These are phyloP conservation scores for Rosa chinensis DNA, from an alignment of 306 rosid species.

Conservation along the genomic window DNA sequence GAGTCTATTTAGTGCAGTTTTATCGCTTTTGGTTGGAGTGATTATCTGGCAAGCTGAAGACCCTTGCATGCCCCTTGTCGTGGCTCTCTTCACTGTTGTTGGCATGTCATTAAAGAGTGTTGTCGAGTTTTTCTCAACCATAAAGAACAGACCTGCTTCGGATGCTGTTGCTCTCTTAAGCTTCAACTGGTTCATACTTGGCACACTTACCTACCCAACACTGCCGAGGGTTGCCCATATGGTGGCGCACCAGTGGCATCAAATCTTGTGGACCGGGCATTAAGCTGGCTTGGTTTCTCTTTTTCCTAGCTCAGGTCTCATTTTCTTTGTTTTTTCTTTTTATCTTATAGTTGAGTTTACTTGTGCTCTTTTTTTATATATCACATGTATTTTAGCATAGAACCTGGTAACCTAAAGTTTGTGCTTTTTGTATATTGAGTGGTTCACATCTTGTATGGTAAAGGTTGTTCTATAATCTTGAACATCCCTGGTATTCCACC, in stretches of 20 bases:
- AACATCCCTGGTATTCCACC: background rate
- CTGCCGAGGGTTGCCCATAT: constrained; percentile 48
- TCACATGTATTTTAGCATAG: constrained; percentile 7
- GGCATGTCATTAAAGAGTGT: constrained; percentile 81
- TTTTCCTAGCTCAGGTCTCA: constrained; percentile 7
- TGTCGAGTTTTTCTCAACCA: constrained; percentile 56
- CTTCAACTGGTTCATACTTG: constrained; percentile 88
- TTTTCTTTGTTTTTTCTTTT: background rate
- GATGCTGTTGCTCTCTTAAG: constrained; percentile 75
- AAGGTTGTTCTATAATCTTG: background rate
- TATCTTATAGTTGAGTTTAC: background rate
- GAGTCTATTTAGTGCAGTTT: constrained; percentile 65
- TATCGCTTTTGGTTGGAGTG: constrained; percentile 68
- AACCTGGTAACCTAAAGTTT: background rate
- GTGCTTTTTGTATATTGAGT: background rate
- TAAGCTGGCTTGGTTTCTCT: constrained; percentile 34
- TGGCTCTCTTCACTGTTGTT: constrained; percentile 74
- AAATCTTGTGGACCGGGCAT: constrained; percentile 21
- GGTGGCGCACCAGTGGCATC: constrained; percentile 43
- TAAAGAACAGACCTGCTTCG: constrained; percentile 70
- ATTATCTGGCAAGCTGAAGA: constrained; percentile 72
- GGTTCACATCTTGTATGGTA: constrained; percentile 1
- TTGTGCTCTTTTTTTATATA: background rate
- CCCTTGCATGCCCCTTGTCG: constrained; percentile 77
- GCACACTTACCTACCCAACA: constrained; percentile 70